These are phyloP conservation scores for Nigrograna mackinnonii DNA, from an alignment of 2,329 filamentous ascomycete genomes.

Conservation along the genomic window DNA sequence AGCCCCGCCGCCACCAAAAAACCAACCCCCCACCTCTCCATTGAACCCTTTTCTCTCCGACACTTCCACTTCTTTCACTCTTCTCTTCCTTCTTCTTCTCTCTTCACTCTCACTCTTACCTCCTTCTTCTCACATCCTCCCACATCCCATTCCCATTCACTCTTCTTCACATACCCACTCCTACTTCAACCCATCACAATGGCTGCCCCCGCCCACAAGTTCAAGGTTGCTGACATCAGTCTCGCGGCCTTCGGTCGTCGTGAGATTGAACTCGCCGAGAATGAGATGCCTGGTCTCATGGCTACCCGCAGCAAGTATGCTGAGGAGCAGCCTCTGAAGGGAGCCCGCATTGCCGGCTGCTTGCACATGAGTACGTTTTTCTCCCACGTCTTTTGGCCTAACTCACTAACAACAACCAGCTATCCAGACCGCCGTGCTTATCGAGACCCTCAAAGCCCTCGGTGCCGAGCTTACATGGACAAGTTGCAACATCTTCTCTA, in stretches of 20 bases:
- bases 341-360: slow-evolving; percentile 95
- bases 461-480: slow-evolving; percentile 99
- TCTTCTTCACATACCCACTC: slow-evolving; percentile 9
- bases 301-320: slow-evolving; percentile 91
- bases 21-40: no score
- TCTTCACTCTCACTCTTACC: slow-evolving; percentile 3
- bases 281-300: slow-evolving; percentile 95
- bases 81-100: slow-evolving; percentile 1
- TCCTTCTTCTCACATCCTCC: slow-evolving; percentile 17
- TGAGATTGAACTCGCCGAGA: slow-evolving; percentile 97
- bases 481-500: slow-evolving; percentile 99
- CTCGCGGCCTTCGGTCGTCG: slow-evolving; percentile 98
- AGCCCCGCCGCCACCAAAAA: no score
- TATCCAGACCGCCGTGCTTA: slow-evolving; percentile 98
- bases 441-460: slow-evolving; percentile 93
- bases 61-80: neutral
- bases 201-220: slow-evolving; percentile 83
- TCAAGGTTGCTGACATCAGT: slow-evolving; percentile 97
- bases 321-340: slow-evolving; percentile 87
- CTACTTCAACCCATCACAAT: slow-evolving; percentile 47
- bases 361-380: slow-evolving; percentile 83
- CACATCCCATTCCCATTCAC: slow-evolving; percentile 11
- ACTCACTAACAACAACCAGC: slow-evolving; percentile 48
- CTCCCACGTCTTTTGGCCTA: slow-evolving; percentile 9
- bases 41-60: neutral